Percentiles rank a stretch among this genome's conserved stretches.
These are phyloP conservation scores for Suillus tomentosus DNA, from an alignment of 768 basidiomycete species.

Conservation along the genomic window DNA sequence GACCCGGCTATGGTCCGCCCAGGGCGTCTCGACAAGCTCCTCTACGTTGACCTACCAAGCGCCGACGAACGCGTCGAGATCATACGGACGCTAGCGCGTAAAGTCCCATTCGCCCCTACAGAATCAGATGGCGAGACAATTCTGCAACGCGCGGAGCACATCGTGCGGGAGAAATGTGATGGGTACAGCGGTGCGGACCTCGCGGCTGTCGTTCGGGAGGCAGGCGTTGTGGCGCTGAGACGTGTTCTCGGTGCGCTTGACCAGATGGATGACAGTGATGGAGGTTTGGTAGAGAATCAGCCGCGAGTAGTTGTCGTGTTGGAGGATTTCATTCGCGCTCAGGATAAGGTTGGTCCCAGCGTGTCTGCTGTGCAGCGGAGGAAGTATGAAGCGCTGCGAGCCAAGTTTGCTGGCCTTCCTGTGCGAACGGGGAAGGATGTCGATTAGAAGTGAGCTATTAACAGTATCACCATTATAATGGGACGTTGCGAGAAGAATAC, in stretches of 20 bases:
- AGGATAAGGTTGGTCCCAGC: slow-evolving; percentile 84
- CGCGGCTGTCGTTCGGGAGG: slow-evolving; percentile 85
- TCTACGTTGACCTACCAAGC: slow-evolving; percentile 88
- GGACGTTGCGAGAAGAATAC: no score
- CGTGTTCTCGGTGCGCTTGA: slow-evolving; percentile 67
- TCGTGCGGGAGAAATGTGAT: slow-evolving; percentile 68
- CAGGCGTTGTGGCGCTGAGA: slow-evolving; percentile 82
- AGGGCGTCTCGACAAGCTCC: slow-evolving; percentile 88
- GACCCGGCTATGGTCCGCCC: slow-evolving; percentile 99
- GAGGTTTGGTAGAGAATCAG: slow-evolving; percentile 16
- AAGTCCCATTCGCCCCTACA: slow-evolving; percentile 63
- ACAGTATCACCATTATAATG: no score
- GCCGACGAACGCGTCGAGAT: slow-evolving; percentile 81
- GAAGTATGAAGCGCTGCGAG: slow-evolving; percentile 79
- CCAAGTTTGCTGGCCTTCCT: slow-evolving; percentile 82
- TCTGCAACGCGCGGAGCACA: slow-evolving; percentile 35
- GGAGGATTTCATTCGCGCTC: slow-evolving; percentile 72
- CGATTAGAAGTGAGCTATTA: neutral
- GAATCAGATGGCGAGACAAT: slow-evolving; percentile 21
- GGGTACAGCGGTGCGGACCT: slow-evolving; percentile 94
- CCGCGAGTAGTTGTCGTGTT: slow-evolving; percentile 50
- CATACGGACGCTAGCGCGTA: slow-evolving; percentile 68
- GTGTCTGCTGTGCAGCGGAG: slow-evolving; percentile 78
- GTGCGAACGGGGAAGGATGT: slow-evolving; percentile 46
- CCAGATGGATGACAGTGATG: slow-evolving; percentile 44